A percentile compares a stretch with the other conserved stretches of the same genome.
These are phyloP conservation scores for Penicillium hordei DNA, from an alignment of 2,329 filamentous ascomycete genomes.

Conservation along the genomic window DNA sequence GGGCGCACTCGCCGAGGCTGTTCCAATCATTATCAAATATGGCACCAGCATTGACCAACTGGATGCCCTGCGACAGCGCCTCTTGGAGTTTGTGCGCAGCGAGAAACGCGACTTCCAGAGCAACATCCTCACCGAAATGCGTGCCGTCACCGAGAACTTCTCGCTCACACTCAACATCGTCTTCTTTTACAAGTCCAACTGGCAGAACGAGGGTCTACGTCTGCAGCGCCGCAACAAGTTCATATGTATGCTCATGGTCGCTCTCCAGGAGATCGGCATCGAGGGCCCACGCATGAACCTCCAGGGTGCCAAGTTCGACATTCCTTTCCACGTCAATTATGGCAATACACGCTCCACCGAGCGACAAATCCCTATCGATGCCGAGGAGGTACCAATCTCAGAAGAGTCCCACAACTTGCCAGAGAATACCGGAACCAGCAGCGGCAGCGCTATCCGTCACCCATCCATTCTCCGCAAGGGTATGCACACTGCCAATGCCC, in stretches of 20 bases:
- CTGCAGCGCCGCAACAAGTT: constrained; percentile 91
- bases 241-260: constrained; percentile 83
- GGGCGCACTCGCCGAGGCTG: constrained; percentile 80
- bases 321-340: constrained; percentile 64
- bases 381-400: constrained; percentile 32
- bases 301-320: constrained; percentile 65
- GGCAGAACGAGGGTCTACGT: constrained; percentile 90
- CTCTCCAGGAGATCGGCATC: constrained; percentile 80
- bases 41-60: constrained; percentile 82
- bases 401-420: constrained; percentile 22
- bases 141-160: constrained; percentile 76
- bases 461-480: constrained; percentile 58
- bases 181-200: constrained; percentile 97
- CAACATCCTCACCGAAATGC: constrained; percentile 83
- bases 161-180: constrained; percentile 86
- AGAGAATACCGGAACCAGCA: constrained; percentile 35
- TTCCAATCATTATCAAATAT: constrained; percentile 82
- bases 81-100: constrained; percentile 76
- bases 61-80: constrained; percentile 72
- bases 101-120: constrained; percentile 89
- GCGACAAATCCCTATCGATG: constrained; percentile 43
- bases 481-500: constrained; percentile 42
- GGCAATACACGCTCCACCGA: constrained; percentile 47
- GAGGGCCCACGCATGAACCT: constrained; percentile 75
- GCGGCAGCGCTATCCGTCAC: constrained; percentile 33